Evolutionary conservation across 257 asterid genomes (phyloP).

Genomic region (Solanum chilense): DNA sequence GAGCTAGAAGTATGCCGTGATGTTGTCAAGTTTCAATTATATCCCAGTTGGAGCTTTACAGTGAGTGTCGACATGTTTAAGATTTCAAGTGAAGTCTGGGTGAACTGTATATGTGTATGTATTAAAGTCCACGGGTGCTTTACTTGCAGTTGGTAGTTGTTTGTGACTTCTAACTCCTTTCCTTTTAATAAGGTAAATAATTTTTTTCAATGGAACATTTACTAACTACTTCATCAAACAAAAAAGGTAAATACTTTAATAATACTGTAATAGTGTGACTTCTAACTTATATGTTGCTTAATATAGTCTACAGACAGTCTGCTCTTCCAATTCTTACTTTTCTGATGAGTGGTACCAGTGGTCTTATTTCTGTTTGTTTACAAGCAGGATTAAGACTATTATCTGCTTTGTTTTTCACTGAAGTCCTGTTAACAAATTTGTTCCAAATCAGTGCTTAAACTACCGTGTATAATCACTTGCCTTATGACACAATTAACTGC

Average conservation of each 20-base stretch:
- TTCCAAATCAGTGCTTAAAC: neutral
- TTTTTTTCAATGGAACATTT: too few relatives aligned
- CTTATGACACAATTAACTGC: neutral
- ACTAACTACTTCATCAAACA: too few relatives aligned
- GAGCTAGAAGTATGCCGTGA: neutral
- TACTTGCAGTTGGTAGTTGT: neutral
- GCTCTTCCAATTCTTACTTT: neutral
- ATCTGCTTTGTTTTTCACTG: neutral
- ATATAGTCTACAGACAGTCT: neutral
- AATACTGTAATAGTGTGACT: neutral
- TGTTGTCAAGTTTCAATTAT: neutral
- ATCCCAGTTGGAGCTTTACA: neutral
- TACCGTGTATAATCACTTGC: neutral
- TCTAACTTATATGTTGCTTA: neutral
- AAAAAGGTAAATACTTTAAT: neutral
- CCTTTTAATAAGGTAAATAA: neutral
- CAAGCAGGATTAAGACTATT: neutral
- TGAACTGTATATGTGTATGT: neutral
- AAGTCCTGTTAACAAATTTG: neutral
- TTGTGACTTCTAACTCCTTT: neutral
- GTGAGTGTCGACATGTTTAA: neutral
- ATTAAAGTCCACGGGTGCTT: neutral
- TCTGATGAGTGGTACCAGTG: neutral
- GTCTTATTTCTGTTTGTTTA: neutral
- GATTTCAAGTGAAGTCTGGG: neutral